These are phyloP conservation scores for Salix suchowensis DNA, from an alignment of 345 rosid species.

Conservation along the genomic window DNA sequence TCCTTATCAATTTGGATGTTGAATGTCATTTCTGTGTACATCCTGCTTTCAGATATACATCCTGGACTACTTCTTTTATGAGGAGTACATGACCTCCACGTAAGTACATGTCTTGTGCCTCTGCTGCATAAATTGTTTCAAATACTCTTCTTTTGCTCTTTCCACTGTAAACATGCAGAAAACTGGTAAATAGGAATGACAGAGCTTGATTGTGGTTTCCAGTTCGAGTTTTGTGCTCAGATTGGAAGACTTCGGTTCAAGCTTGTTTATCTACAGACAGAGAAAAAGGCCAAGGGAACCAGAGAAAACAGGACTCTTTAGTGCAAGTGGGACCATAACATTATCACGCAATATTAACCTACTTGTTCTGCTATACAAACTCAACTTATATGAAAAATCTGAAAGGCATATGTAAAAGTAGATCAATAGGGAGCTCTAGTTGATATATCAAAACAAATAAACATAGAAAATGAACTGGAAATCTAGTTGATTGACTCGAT, in stretches of 20 bases:
- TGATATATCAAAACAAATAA: not conserved
- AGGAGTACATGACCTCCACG: slow-evolving; percentile 94
- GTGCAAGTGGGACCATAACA: too few relatives aligned
- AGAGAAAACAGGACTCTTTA: not conserved
- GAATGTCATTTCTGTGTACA: not conserved
- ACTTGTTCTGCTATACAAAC: not conserved
- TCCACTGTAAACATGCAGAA: not conserved
- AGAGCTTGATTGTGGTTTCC: not conserved
- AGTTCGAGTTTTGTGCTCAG: not conserved
- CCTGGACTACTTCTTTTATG: slow-evolving; percentile 73
- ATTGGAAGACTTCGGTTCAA: not conserved
- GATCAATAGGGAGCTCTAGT: not conserved
- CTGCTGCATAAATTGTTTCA: not conserved
- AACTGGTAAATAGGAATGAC: not conserved
- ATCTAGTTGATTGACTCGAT: not conserved
- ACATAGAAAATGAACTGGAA: not conserved
- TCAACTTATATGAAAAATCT: not conserved
- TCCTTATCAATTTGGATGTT: slow-evolving; percentile 9
- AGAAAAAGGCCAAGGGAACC: not conserved
- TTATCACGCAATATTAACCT: not conserved
- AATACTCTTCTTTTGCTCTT: not conserved
- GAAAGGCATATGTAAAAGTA: not conserved
- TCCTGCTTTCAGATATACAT: slow-evolving; percentile 57
- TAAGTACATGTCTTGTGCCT: slow-evolving; percentile 40
- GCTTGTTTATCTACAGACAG: not conserved